Base-by-base conservation (phyloP, 2,329 filamentous ascomycete genomes). In the Aspergillus fructus region DNA sequence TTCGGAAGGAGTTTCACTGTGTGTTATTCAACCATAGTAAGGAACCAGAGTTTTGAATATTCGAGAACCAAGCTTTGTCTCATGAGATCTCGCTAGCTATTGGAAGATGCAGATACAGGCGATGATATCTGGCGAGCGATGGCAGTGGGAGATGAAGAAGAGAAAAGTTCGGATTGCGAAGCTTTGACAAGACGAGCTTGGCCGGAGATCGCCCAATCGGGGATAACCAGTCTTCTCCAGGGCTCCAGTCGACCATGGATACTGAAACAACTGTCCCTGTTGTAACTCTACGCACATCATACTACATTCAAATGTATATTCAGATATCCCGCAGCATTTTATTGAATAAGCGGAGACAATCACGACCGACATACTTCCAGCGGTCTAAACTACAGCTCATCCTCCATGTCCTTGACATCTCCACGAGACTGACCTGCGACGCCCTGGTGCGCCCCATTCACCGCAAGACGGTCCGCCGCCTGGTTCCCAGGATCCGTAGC, bases 391-490 rank as follows among this genome's bases (percentile, higher is more conserved):
- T 30, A 30, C 27, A 30, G 27, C 34, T 37, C 15, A 37, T 13
- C 12, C 34, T 15, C 13, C 34, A 5, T 37, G 33, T 5, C 34
- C 13, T 37, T n/a, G 27, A 30, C 27, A 30, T 30, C 12, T n/a
- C 34, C 34, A 13, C 34, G 34, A n/a, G 34, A 6, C 34, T n/a
- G 12, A 13, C 69, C 67, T 12, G 64, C 64, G 7, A 69, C 65
- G 8, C 69, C 75, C 53, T 65, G 69, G 39, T 76, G 77, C 17
- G 89, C 87, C 1, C 87, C 89, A 55, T 79, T 78, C 34, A 91
- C 88, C 1, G 93, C 93, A 60, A 97, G 78, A 59, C 74, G 74
- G 78, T 97, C 93, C 1, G 94, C 94, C 12, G 86, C 89, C 45
- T 85, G 80, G 68, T 97, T 97, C 2, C 93, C 93, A 3, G 78